Conservation (phyloP, 2,329 filamentous ascomycete genomes). For the Beauveria sp. region DNA sequence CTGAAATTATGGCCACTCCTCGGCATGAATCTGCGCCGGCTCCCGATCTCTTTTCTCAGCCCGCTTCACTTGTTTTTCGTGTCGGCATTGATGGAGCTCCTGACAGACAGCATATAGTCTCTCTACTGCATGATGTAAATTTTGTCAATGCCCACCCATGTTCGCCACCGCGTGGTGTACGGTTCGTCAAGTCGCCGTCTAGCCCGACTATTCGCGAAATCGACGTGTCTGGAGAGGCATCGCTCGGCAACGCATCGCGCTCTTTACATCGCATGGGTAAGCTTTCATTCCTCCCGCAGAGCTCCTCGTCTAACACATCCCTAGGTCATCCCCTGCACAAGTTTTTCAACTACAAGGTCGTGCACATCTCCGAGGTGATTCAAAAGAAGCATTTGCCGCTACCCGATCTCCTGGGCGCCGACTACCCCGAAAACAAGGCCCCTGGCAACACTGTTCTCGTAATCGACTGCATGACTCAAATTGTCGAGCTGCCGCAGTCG, state of each 20-base stretch:
- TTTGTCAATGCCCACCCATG: conserved; percentile 63
- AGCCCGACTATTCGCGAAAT: conserved; percentile 53
- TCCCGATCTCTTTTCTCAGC: conserved; percentile 27
- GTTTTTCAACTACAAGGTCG: conserved; percentile 50
- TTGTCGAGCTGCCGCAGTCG: conserved; percentile 39
- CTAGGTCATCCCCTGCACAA: conserved; percentile 57
- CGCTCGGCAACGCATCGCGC: conserved; percentile 36
- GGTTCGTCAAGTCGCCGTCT: conserved; percentile 50
- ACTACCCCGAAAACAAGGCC: conserved; percentile 24
- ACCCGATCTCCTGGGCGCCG: conserved; percentile 35
- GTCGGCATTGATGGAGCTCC: conserved; percentile 31
- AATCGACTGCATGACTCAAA: conserved; percentile 55
- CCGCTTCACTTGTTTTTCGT: conserved; percentile 28
- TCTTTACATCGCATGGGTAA: conserved; percentile 41
- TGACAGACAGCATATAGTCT: conserved; percentile 34
- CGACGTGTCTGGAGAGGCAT: conserved; percentile 40
- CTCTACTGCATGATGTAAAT: conserved; percentile 50
- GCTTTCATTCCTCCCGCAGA: conserved; percentile 5
- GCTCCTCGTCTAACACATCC: conserved; percentile 13
- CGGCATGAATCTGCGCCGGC: conserved; percentile 26
- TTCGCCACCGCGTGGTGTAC: conserved; percentile 47
- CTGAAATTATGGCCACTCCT: conserved; percentile 31
- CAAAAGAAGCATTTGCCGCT: conserved; percentile 38
- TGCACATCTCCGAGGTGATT: conserved; percentile 52
- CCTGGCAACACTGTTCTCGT: conserved; percentile 40